Evolutionary conservation across 129 eudicot genomes (phyloP).

Genomic region (Calendula officinalis): DNA sequence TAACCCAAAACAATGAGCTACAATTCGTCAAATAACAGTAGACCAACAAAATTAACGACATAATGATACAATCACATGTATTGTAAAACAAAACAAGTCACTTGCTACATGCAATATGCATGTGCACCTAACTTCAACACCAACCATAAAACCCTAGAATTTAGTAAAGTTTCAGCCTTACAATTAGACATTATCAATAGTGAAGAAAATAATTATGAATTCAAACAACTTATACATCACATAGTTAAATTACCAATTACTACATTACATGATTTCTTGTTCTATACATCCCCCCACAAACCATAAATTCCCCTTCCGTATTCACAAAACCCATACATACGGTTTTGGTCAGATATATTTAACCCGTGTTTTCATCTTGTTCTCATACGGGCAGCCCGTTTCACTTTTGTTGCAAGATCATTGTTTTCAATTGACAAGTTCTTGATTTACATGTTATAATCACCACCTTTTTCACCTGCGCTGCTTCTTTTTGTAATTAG

Average conservation of each 20-base stretch:
- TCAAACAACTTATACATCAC: not conserved
- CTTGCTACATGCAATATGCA: not conserved
- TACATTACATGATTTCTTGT: slow-evolving; percentile 18
- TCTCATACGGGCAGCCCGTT: slow-evolving; percentile 1
- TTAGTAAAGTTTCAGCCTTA: too few relatives aligned
- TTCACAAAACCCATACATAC: slow-evolving; percentile 27
- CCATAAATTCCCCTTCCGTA: slow-evolving; percentile 12
- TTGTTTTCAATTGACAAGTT: not conserved
- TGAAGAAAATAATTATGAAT: not conserved
- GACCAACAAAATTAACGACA: not conserved
- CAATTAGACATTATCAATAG: not conserved
- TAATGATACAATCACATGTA: not conserved
- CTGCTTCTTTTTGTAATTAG: slow-evolving; percentile 32
- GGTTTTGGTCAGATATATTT: slow-evolving; percentile 20
- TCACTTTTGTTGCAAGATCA: slow-evolving; percentile 11
- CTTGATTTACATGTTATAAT: slow-evolving; percentile 28
- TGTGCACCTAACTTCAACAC: too few relatives aligned
- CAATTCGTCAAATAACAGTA: too few relatives aligned
- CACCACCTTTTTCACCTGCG: slow-evolving; percentile 43
- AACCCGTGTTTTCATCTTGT: slow-evolving; percentile 18
- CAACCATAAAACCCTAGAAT: too few relatives aligned
- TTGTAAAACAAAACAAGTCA: not conserved
- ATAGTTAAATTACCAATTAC: not conserved
- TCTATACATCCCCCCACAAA: slow-evolving; percentile 20
- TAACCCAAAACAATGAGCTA: too few relatives aligned